phyloP scores from a whole-genome alignment of 768 basidiomycete genomes.

The Lentinula guzmanii region DNA sequence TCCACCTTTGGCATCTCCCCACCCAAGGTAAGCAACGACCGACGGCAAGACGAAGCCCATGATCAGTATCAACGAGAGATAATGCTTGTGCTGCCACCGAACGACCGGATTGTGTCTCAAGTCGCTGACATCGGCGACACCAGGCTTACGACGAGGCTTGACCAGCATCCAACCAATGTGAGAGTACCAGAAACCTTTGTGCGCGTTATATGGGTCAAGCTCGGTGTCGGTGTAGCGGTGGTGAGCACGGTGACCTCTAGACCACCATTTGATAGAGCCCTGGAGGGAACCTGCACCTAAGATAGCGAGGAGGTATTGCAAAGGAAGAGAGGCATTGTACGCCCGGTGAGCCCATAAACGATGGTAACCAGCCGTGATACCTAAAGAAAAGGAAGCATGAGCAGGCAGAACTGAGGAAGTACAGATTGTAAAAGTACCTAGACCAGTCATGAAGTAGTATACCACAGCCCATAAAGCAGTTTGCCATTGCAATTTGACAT shows the following conservation, averaged over 20 bases:
- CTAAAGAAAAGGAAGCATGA: slow-evolving; percentile 32
- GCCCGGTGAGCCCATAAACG: slow-evolving; percentile 95
- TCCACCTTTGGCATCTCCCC: slow-evolving; percentile 86
- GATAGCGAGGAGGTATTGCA: slow-evolving; percentile 81
- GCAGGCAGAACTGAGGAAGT: slow-evolving; percentile 22
- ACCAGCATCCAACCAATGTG: slow-evolving; percentile 93
- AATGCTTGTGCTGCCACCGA: slow-evolving; percentile 84
- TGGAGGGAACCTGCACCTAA: slow-evolving; percentile 91
- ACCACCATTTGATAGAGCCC: slow-evolving; percentile 99
- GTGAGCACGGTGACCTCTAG: slow-evolving; percentile 86
- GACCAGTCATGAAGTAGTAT: slow-evolving; percentile 74
- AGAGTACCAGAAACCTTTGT: slow-evolving; percentile 81
- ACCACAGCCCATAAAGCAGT: slow-evolving; percentile 64
- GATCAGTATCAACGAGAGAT: slow-evolving; percentile 59
- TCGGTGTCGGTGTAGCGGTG: slow-evolving; percentile 97
- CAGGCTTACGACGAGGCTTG: slow-evolving; percentile 85
- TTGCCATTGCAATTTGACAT: slow-evolving; percentile 50
- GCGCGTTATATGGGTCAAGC: slow-evolving; percentile 92
- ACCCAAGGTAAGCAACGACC: slow-evolving; percentile 67
- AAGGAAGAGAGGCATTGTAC: slow-evolving; percentile 83
- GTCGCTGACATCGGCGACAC: slow-evolving; percentile 87
- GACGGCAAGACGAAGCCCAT: slow-evolving; percentile 76
- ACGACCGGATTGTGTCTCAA: slow-evolving; percentile 75
- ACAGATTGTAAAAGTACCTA: slow-evolving; percentile 33
- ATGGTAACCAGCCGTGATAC: slow-evolving; percentile 94